Evolutionary conservation across 345 rosid species (phyloP).

Genomic region (Toxicodendron radicans): DNA sequence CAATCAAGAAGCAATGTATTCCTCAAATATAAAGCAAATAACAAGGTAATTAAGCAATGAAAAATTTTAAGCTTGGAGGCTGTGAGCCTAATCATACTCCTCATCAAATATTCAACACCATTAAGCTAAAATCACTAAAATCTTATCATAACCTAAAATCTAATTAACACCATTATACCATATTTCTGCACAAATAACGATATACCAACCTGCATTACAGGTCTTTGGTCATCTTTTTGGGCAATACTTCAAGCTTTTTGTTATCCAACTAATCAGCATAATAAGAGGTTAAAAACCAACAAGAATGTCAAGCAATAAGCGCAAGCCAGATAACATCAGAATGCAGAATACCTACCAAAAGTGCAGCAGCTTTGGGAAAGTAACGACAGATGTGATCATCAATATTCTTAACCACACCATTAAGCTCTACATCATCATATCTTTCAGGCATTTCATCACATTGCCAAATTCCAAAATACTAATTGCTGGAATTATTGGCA

Average conservation of each 20-base stretch:
- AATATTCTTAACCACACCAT: constrained; percentile 75
- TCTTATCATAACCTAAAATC: not conserved
- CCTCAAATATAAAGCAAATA: no score
- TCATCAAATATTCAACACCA: no score
- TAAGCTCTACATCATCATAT: constrained; percentile 70
- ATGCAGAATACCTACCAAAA: constrained; percentile 54
- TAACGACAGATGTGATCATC: constrained; percentile 87
- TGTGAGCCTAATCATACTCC: no score
- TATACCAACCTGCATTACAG: constrained; percentile 78
- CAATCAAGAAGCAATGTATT: no score
- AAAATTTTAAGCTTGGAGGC: no score
- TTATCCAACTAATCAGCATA: constrained; percentile 63
- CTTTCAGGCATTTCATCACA: no score
- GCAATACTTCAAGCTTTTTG: constrained; percentile 73
- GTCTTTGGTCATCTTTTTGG: constrained; percentile 62
- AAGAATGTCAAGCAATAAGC: constrained; percentile 8
- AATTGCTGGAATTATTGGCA: no score
- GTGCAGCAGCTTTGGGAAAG: constrained; percentile 71
- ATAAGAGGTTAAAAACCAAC: not conserved
- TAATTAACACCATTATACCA: not conserved
- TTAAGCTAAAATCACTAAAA: no score
- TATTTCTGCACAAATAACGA: not conserved
- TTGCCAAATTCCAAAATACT: no score
- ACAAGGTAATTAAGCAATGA: no score
- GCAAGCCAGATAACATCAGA: not conserved